Evolutionary conservation across 2,329 filamentous ascomycete genomes (phyloP).

Genomic region (Ophiostoma tasmaniense): DNA sequence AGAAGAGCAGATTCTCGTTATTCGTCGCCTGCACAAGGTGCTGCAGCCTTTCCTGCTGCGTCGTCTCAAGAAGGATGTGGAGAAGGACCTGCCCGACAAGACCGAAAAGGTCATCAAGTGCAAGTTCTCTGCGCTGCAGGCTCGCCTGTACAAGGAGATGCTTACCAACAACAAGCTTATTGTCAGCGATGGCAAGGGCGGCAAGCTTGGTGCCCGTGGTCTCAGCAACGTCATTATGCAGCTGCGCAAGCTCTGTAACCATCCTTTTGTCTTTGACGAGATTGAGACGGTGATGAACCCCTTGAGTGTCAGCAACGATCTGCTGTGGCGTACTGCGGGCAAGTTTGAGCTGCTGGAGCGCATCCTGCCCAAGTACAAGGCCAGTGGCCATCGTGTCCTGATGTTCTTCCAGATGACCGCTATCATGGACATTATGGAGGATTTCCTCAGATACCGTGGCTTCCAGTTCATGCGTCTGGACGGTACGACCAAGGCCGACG

Average conservation of each 20-base stretch:
- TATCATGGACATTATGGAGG: conserved; percentile 99
- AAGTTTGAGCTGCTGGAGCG: conserved; percentile 96
- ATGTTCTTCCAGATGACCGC: conserved; percentile 99
- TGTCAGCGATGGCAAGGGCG: conserved; percentile 90
- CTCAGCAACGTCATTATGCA: conserved; percentile 99
- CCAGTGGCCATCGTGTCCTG: conserved; percentile 84
- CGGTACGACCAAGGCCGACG: conserved; percentile 94
- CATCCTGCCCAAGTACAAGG: conserved; percentile 85
- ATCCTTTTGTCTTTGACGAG: conserved; percentile 96
- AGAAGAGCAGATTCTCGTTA: conserved; percentile 98
- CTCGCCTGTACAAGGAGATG: conserved; percentile 94
- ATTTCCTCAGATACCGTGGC: conserved; percentile 78
- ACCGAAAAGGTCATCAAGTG: conserved; percentile 99
- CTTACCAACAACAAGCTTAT: conserved; percentile 90
- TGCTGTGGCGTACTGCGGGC: conserved; percentile 89
- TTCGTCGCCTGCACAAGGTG: conserved; percentile 96
- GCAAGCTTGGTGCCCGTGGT: conserved; percentile 87
- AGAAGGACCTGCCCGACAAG: conserved; percentile 98
- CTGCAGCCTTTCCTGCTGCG: conserved; percentile 92
- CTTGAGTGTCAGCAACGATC: conserved; percentile 74
- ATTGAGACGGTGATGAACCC: conserved; percentile 98
- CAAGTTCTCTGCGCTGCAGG: conserved; percentile 90
- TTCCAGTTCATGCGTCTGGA: conserved; percentile 86
- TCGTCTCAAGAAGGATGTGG: conserved; percentile 98
- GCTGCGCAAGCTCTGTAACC: conserved; percentile 94